A percentile compares a stretch with the other conserved stretches of the same genome.
phyloP scores from a whole-genome alignment of 2,329 filamentous ascomycete species.

The Cadophora malorum region DNA sequence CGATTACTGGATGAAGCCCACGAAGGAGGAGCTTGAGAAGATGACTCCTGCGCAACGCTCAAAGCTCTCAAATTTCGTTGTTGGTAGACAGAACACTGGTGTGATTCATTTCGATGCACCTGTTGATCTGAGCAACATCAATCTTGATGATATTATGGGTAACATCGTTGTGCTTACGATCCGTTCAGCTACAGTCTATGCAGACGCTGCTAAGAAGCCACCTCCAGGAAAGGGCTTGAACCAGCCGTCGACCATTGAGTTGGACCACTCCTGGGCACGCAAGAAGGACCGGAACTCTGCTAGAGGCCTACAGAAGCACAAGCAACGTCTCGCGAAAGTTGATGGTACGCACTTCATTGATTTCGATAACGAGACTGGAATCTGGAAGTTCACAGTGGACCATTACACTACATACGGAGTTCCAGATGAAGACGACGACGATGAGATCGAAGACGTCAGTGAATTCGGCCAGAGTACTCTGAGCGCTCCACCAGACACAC shows the following conservation, averaged over 20 bases:
- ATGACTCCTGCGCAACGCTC: conserved; percentile 83
- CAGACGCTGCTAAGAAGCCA: conserved; percentile 77
- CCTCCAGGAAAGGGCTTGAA: conserved; percentile 87
- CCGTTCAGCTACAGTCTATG: conserved; percentile 87
- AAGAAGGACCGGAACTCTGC: conserved; percentile 65
- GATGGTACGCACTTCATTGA: conserved; percentile 80
- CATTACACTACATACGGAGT: conserved; percentile 97
- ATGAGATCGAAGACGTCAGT: conserved; percentile 63
- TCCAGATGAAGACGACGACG: conserved; percentile 72
- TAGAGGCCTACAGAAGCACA: conserved; percentile 76
- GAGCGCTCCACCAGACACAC: conserved; percentile 51
- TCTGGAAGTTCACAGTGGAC: conserved; percentile 92
- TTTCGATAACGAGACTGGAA: conserved; percentile 80
- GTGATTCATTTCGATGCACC: conserved; percentile 80
- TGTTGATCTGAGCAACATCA: conserved; percentile 81
- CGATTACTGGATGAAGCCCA: conserved; percentile 86
- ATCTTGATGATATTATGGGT: conserved; percentile 80
- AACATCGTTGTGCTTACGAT: conserved; percentile 77
- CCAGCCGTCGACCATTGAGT: conserved; percentile 83
- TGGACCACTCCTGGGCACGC: conserved; percentile 93
- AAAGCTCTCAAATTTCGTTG: conserved; percentile 75
- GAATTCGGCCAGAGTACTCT: conserved; percentile 57
- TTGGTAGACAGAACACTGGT: conserved; percentile 84
- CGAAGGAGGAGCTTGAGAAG: conserved; percentile 73
- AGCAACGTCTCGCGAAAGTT: conserved; percentile 81